These are phyloP conservation scores for Penicillium sp. DNA, from an alignment of 2,329 filamentous ascomycete species.

Conservation along the genomic window DNA sequence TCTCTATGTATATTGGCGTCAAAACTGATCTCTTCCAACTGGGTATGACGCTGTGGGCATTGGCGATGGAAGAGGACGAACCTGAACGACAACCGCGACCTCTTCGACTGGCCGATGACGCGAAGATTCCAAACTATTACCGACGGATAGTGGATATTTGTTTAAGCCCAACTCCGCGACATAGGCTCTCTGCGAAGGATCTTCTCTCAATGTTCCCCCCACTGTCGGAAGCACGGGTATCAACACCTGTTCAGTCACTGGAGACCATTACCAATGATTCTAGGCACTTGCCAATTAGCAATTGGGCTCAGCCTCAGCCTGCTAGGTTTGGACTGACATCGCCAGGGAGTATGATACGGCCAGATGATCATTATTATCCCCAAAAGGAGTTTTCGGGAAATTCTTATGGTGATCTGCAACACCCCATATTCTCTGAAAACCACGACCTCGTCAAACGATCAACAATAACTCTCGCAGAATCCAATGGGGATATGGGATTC, in stretches of 20 bases:
- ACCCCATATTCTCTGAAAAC: slow-evolving; percentile 11
- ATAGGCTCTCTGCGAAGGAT: slow-evolving; percentile 69
- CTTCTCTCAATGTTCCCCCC: slow-evolving; percentile 69
- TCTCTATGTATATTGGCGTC: slow-evolving; percentile 96
- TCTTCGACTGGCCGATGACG: slow-evolving; percentile 57
- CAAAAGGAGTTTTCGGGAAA: slow-evolving; percentile 6
- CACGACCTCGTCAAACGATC: slow-evolving; percentile 22
- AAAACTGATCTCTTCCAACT: slow-evolving; percentile 96
- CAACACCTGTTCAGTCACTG: slow-evolving; percentile 13
- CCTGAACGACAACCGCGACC: slow-evolving; percentile 78
- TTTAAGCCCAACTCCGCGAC: slow-evolving; percentile 70
- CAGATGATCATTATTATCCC: slow-evolving; percentile 2
- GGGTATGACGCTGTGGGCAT: slow-evolving; percentile 94
- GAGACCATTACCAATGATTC: slow-evolving; percentile 1
- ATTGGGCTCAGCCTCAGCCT: slow-evolving; percentile 7
- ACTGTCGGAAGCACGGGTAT: slow-evolving; percentile 12
- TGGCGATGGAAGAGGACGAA: slow-evolving; percentile 85
- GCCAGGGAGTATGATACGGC: neutral
- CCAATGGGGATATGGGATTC: slow-evolving; percentile 16
- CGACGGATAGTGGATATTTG: slow-evolving; percentile 73
- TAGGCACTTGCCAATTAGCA: slow-evolving; percentile 6
- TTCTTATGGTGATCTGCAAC: slow-evolving; percentile 6
- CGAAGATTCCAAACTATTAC: slow-evolving; percentile 72
- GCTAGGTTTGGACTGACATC: neutral
- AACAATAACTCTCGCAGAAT: slow-evolving; percentile 24